phyloP scores from a whole-genome alignment of 441 rosid genomes.

The Syzygium malaccense region DNA sequence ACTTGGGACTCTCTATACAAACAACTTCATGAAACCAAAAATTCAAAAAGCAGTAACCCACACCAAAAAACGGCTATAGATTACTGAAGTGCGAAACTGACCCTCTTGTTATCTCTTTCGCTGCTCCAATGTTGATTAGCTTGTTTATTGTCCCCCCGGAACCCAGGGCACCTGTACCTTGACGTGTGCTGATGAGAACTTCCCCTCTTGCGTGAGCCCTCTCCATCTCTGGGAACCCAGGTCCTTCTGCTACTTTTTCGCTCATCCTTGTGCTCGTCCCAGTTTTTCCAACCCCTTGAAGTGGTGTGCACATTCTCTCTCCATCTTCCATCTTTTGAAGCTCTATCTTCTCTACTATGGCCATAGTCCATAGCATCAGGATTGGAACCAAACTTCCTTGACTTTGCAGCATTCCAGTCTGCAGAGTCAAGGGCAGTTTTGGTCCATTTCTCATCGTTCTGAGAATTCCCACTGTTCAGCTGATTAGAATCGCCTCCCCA shows the following conservation, averaged over 20 bases:
- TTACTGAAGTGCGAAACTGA: constrained; percentile 26
- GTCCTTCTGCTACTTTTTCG: constrained; percentile 9
- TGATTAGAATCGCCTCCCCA: constrained; percentile 1
- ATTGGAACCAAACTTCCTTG: constrained; percentile 9
- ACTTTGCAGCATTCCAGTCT: constrained; percentile 9
- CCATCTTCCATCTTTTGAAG: constrained; percentile 16
- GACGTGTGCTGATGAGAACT: constrained; percentile 17
- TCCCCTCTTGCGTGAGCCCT: constrained; percentile 33
- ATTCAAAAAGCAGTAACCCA: neutral
- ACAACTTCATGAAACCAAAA: neutral
- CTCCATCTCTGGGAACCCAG: constrained; percentile 29
- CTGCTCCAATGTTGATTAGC: constrained; percentile 16
- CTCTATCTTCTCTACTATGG: neutral
- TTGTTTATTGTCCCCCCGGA: constrained; percentile 21
- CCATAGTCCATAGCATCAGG: constrained; percentile 15
- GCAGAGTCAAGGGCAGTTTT: constrained; percentile 12
- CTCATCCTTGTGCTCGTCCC: constrained; percentile 5
- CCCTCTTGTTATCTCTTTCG: constrained; percentile 29
- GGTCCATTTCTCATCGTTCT: constrained; percentile 13
- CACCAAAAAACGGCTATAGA: neutral
- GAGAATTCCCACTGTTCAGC: constrained; percentile 6
- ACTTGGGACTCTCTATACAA: neutral
- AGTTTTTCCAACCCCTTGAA: constrained; percentile 20
- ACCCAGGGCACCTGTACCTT: constrained; percentile 31
- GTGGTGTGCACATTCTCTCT: constrained; percentile 10